Evolutionary conservation across 345 rosid genomes (phyloP), one percentile per base, ranked within the genome.

Genomic region (Iberis pinnata): DNA sequence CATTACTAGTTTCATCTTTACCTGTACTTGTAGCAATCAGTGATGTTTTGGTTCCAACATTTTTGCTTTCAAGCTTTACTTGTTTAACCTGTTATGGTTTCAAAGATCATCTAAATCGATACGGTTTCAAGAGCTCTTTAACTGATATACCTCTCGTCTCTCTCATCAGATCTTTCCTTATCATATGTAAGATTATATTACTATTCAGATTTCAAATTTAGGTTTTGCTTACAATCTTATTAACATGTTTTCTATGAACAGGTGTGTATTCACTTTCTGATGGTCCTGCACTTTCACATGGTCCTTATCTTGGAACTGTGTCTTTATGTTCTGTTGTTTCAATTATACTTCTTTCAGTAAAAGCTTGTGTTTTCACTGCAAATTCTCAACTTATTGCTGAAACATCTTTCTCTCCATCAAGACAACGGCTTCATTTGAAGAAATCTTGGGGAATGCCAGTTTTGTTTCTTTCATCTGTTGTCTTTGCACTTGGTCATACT

Each of bases 371-470:
- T 42, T 86, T 89, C 49, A 82, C 86, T 47, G 78, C 76, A 58
- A 77, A 76, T 72, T 89, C 90, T 24, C 97, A 80, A 71, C 59
- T 82, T 6, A 83, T 63, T 63, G 82, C 76, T 13, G 80, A 84
- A 70, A 83, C 80, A 40, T 82, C 80, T 13, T 69, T 59, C 29
- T 80, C 93, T 14, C 75, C 73, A 7, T 70, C 97, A 12, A 84
- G 85, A 63, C 83, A 80, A 70, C 75, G 71, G 52, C 77, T 89
- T 15, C 94, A 89, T 56, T 63, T 89, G 53, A 89, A 89, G 67
- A 89, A 82, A 73, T 84, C 95, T n/a, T 84, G 90, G 97, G 97
- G 96, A 12, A 89, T 89, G 97, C 96, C 97, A 4, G 97, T 89
- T 68, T 71, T 89, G 76, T 89, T 89, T 65, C 82, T 89, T 25